These are phyloP conservation scores for Komagataella ulmi DNA, from an alignment of 805 yeast species.

Conservation along the genomic window DNA sequence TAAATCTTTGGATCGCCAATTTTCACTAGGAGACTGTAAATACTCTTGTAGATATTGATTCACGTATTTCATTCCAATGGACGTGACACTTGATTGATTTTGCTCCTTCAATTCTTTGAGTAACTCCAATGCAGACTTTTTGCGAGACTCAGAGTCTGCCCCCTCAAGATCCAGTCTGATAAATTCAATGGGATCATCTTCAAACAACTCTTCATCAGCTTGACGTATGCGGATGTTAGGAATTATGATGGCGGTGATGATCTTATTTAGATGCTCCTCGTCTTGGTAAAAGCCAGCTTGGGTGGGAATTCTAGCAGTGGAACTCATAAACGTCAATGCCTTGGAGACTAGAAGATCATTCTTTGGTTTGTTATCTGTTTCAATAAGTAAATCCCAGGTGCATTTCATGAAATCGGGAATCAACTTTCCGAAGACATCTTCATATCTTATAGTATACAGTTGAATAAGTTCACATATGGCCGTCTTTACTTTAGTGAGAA, in stretches of 20 bases:
- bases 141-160: constrained; percentile 82
- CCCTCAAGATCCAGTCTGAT: constrained; percentile 93
- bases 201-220: constrained; percentile 83
- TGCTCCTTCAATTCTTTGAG: constrained; percentile 74
- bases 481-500: constrained; percentile 61
- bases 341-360: constrained; percentile 77
- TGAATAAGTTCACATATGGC: constrained; percentile 76
- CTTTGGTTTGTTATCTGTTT: constrained; percentile 56
- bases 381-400: constrained; percentile 65
- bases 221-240: constrained; percentile 84
- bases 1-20: constrained; percentile 82
- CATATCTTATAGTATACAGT: constrained; percentile 80
- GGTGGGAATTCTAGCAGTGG: constrained; percentile 59
- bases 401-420: constrained; percentile 69
- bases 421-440: constrained; percentile 76
- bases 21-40: constrained; percentile 22
- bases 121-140: constrained; percentile 89
- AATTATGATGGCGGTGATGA: constrained; percentile 70
- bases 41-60: constrained; percentile 47
- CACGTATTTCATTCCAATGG: constrained; percentile 61
- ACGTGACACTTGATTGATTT: constrained; percentile 62
- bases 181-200: constrained; percentile 92
- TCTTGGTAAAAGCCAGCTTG: constrained; percentile 51
- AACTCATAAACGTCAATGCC: constrained; percentile 68
- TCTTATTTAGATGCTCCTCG: constrained; percentile 53